Conservation (phyloP, 179 eudicot genomes). For the Silene noctiflora region DNA sequence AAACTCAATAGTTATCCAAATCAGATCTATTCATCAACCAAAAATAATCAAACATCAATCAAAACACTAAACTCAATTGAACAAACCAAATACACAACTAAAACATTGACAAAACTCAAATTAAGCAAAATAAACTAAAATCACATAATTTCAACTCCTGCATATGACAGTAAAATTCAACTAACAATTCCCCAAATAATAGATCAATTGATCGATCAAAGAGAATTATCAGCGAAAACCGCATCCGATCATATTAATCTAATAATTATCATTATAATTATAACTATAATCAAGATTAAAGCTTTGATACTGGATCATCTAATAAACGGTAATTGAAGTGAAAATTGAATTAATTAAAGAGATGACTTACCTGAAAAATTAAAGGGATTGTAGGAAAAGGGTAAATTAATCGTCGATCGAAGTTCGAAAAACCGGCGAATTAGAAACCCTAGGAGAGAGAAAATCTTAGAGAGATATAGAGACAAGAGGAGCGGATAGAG, state of each 20-base stretch:
- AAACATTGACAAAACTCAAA: slow-evolving; percentile 14
- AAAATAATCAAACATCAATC: background rate
- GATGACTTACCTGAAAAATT: slow-evolving; percentile 28
- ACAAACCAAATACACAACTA: background rate
- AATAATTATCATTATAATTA: background rate
- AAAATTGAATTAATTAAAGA: slow-evolving; percentile 2
- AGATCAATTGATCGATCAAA: slow-evolving; percentile 19
- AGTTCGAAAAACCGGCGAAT: slow-evolving; percentile 46
- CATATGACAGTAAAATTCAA: background rate
- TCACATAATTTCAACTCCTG: background rate
- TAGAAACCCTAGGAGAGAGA: slow-evolving; percentile 63
- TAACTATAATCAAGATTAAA: background rate
- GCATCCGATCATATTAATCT: slow-evolving; percentile 18
- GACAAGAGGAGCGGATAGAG: background rate
- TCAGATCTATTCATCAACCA: slow-evolving; percentile 17
- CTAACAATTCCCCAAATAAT: background rate
- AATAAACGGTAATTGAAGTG: background rate
- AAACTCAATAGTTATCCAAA: slow-evolving; percentile 3
- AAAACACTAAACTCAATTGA: background rate
- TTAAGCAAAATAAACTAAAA: slow-evolving; percentile 17
- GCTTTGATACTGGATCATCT: slow-evolving; percentile 13
- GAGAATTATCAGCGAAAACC: background rate
- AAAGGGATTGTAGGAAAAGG: slow-evolving; percentile 20
- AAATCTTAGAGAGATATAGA: slow-evolving; percentile 25
- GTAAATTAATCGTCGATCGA: slow-evolving; percentile 23